Evolutionary conservation across 2,329 filamentous ascomycete species (phyloP), one percentile per base, ranked within the genome.

Genomic region (Mollisiaceae sp.): DNA sequence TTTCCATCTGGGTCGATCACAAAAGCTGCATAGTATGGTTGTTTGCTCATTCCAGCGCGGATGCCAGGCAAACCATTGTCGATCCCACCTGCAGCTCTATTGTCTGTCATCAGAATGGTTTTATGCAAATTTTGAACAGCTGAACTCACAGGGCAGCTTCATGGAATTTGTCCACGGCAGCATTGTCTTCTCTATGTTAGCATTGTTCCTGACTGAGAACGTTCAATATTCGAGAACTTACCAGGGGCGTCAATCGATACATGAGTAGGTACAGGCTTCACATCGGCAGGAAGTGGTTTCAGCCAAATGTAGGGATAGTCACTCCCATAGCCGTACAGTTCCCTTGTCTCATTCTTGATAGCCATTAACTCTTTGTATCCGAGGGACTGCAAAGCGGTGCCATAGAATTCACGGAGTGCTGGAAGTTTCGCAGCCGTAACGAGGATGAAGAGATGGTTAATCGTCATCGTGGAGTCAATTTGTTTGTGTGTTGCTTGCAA

Each of bases 41-140:
- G 65, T 27, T 57, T 39, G 45, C 68, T 67, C 66, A 67, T 67
- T 50, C 67, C 60, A n/a, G 56, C 36, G 36, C 70, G 55, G 63
- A 68, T 68, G 15, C 70, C 67, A 6, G 68, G 70, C 32, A 62
- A 59, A 20, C 68, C 67, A 58, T 71, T 69, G 47, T 70, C 67
- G 11, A 39, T 61, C 32, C 58, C 67, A 9, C 67, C 70, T 35
- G 67, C 68, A 22, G 66, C 35, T 18, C 68, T 71, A 45, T 38
- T 32, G 50, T 32, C 27, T 12, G 22, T 22, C 27, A 43, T n/a
- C 20, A 59, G n/a, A 18, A 36, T 18, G 15, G 35, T 45, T 4
- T 32, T 20, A n/a, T n/a, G 35, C 32, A 11, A 15, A 20, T 57
- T 12, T 39, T 14, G n/a, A 57, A 8, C 8, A 18, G n/a, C 27